Percentiles rank a stretch among this genome's conserved stretches.
Conservation (phyloP, 2,329 filamentous ascomycete genomes). For the Penicillium decumbens region DNA sequence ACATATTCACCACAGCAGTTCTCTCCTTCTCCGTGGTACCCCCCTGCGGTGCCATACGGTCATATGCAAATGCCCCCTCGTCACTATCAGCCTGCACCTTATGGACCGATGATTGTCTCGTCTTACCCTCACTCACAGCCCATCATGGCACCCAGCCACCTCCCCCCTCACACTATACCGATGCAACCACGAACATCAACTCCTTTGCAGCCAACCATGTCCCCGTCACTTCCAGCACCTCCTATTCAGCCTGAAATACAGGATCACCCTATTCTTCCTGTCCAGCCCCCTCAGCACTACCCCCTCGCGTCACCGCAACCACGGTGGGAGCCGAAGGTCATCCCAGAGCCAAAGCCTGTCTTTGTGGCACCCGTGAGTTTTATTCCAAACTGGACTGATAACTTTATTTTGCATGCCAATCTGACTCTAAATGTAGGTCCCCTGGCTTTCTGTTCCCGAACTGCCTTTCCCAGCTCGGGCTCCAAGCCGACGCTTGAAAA, state of each 20-base stretch:
- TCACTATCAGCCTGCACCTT: slow-evolving; percentile 33
- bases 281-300: slow-evolving; percentile 24
- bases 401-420: neutral
- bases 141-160: slow-evolving; percentile 36
- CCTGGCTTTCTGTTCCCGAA: slow-evolving; percentile 57
- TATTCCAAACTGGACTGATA: neutral
- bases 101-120: slow-evolving; percentile 43
- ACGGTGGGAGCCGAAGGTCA: slow-evolving; percentile 23
- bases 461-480: slow-evolving; percentile 52
- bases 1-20: slow-evolving; percentile 44
- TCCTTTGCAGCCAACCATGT: slow-evolving; percentile 36
- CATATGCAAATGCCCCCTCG: slow-evolving; percentile 42
- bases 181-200: slow-evolving; percentile 38
- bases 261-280: slow-evolving; percentile 23
- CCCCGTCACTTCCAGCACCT: slow-evolving; percentile 29
- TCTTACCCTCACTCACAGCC: slow-evolving; percentile 43
- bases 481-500: slow-evolving; percentile 45
- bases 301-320: slow-evolving; percentile 35
- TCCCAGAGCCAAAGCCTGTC: slow-evolving; percentile 29
- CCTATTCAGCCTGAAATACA: slow-evolving; percentile 30
- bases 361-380: slow-evolving; percentile 49
- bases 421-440: slow-evolving; percentile 42
- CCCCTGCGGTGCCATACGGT: slow-evolving; percentile 29
- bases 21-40: slow-evolving; percentile 46
- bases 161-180: slow-evolving; percentile 34